Percentiles rank a stretch among this genome's conserved stretches.
These are phyloP conservation scores for Globisporangium irregulare DNA, from an alignment of 352 stramenopile species.

Conservation along the genomic window DNA sequence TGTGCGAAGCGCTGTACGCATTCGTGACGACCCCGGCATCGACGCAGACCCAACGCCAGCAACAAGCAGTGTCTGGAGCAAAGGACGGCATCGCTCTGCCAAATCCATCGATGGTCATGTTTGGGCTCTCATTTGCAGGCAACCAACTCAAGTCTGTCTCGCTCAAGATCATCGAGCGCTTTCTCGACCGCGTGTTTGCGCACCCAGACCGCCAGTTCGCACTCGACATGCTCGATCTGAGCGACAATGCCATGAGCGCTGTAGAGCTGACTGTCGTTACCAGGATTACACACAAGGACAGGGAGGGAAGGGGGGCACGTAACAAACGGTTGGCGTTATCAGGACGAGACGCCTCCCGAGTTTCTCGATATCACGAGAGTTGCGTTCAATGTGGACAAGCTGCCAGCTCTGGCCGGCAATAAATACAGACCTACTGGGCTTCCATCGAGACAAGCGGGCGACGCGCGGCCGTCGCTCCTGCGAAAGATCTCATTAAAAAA, in stretches of 20 bases:
- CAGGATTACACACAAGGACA: constrained; percentile 6
- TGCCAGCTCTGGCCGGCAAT: background rate
- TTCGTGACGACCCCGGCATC: background rate
- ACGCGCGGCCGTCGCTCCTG: background rate
- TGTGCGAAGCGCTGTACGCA: background rate
- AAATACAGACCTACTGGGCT: background rate
- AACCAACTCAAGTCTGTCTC: background rate
- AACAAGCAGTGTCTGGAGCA: background rate
- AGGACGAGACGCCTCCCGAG: background rate
- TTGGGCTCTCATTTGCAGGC: background rate
- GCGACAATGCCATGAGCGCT: background rate
- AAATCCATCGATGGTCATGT: background rate
- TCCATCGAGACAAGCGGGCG: background rate
- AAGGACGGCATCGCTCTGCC: background rate
- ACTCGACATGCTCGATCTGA: constrained; percentile 8
- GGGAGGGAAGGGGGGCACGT: too few relatives aligned
- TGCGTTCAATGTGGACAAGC: background rate
- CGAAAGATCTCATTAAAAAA: background rate
- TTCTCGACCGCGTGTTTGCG: constrained; percentile 13
- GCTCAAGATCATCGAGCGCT: constrained; percentile 10
- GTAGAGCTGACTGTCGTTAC: constrained; percentile 14
- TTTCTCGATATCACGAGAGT: background rate
- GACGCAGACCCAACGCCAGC: background rate
- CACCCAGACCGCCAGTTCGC: background rate
- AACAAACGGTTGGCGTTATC: too few relatives aligned